Base-by-base conservation (phyloP, 2,329 filamentous ascomycete species). In the Arthrobotrys iridis region DNA sequence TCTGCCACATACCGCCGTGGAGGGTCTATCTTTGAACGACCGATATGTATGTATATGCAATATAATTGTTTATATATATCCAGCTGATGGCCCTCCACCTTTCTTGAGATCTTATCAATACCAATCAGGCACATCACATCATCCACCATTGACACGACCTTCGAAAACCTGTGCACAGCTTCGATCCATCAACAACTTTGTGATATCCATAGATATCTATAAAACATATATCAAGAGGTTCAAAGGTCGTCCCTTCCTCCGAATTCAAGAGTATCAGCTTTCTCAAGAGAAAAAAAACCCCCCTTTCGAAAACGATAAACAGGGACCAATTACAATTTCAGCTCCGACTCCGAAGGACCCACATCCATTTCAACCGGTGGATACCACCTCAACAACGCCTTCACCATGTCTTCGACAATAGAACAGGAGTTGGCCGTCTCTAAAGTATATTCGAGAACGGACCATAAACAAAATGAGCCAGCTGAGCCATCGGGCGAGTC, bases 351-450 rank as follows among this genome's bases (percentile, higher is more conserved):
- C 28, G 30, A 55, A 37, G 50, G 13, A 59, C 40, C 20, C 18
- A 59, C 8, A 24, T 24, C 22, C 10, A 24, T 24, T 37, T 22
- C 8, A 37, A n/a, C 35, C 11, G 46, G 50, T 55, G 50, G 50
- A 18, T n/a, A 20, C 7, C 35, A 59, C 57, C n/a, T 24, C 59
- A 55, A 70, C 37, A 52, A 60, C 18, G 20, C 13, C 8, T 28
- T 43, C 46, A 63, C 40, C 10, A 75, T 75, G 70, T 37, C 33
- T 40, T 43, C 68, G 60, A 63, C 45, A 15, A 24, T 75, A 22
- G 71, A 75, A 24, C 45, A 63, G 37, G 63, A 75, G 63, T 37
- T 75, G n/a, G 71, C 71, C 30, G 71, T 75, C 55, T 75, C 71
- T 10, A 75, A 64, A 48, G 71, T 75, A 55, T 75, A 75, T 45